phyloP scores from a whole-genome alignment of 495 filamentous ascomycete species.

The Entonaema liquescens region DNA sequence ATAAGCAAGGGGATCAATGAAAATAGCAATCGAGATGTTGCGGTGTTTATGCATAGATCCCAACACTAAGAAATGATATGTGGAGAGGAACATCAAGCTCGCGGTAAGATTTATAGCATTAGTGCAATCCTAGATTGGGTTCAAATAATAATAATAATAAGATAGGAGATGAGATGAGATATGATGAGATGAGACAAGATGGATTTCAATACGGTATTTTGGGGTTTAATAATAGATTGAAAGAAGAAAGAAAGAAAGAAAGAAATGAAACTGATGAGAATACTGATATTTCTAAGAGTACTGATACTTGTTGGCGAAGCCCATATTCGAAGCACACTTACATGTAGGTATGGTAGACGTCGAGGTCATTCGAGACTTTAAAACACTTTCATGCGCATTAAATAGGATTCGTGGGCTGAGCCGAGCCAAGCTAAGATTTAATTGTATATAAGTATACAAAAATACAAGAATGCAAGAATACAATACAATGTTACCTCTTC shows the following conservation, averaged over 20 bases:
- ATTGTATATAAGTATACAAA: conserved; percentile 1
- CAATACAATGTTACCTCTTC: background rate
- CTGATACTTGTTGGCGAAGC: background rate
- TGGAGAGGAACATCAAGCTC: conserved; percentile 11
- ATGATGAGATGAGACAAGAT: background rate
- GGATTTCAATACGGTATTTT: background rate
- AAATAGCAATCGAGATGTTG: conserved; percentile 29
- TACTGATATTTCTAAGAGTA: background rate
- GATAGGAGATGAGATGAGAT: background rate
- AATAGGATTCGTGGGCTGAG: conserved; percentile 37
- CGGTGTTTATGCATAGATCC: conserved; percentile 29
- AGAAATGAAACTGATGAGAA: background rate
- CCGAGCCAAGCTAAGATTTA: conserved; percentile 22
- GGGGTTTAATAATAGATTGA: background rate
- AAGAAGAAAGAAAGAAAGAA: background rate
- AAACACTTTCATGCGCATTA: conserved; percentile 32
- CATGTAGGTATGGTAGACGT: background rate
- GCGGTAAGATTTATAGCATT: background rate
- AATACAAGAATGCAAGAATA: background rate
- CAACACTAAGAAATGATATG: conserved; percentile 17
- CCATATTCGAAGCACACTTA: background rate
- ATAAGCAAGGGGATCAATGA: conserved; percentile 29
- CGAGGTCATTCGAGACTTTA: conserved; percentile 15
- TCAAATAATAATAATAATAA: background rate
- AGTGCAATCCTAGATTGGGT: background rate